Base-by-base conservation (phyloP, 1,284 basidiomycete species). In the Taiwanofungus camphoratus region DNA sequence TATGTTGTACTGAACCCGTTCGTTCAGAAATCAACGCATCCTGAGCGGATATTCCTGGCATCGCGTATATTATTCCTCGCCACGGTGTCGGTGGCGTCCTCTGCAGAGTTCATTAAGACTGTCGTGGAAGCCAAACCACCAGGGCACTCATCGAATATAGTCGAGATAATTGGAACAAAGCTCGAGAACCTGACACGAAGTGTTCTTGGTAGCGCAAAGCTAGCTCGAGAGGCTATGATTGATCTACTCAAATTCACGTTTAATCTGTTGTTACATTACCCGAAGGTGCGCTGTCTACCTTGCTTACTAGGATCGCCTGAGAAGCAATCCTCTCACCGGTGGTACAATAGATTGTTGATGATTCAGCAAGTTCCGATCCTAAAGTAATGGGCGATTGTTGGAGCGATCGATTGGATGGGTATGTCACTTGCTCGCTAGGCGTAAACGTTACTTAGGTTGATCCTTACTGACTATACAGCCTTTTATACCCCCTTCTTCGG, bases 181-280 rank as follows among this genome's bases (percentile, higher is more conserved):
- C 69, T 78, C 34, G 84, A 80, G 52, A 56, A 66, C n/a, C 61
- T 76, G 30, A 63, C 66, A 6, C 62, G 57, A 27, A 65, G 62
- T 34, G 67, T 84, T 40, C 65, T 76, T 21, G 59, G 65, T 16
- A 73, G 74, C 34, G 60, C 70, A 9, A 73, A 72, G 47, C 76
- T 79, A 64, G 70, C 76, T 8, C 71, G 71, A 45, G 86, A 90
- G 47, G 85, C 86, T 3, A 75, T 82, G 71, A 74, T 75, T 2
- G 87, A 91, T 60, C 58, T 87, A 30, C 71, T 91, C 44, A 91
- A 91, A 56, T 71, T 89, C 40, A 68, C 74, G 5, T 91, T 88
- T 63, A 90, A 91, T 55, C 57, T 90, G 27, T 70, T 86, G 41
- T 61, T 81, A 36, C 82, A 89, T 57, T 91, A 81, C 56, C 77